Percentiles rank a stretch among this genome's conserved stretches.
These are phyloP conservation scores for Viola pubescens DNA, from an alignment of 441 rosid species.

Conservation along the genomic window DNA sequence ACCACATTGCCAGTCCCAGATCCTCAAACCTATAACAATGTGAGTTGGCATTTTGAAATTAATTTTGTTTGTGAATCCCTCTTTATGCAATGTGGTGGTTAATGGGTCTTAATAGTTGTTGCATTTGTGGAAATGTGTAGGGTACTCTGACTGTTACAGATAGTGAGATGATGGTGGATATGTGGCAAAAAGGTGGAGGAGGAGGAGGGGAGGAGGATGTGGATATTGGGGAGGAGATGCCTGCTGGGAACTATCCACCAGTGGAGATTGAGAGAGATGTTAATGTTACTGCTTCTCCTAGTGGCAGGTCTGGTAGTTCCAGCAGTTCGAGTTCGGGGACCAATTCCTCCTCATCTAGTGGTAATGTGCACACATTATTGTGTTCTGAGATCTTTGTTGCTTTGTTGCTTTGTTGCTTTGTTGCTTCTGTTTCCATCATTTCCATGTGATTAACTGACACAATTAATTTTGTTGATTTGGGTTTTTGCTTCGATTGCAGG, in stretches of 20 bases:
- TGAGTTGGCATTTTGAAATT: background rate
- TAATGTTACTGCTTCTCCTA: slow-evolving; percentile 7
- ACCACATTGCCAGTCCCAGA: too few relatives aligned
- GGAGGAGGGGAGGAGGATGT: slow-evolving; percentile 45
- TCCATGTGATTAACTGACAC: background rate
- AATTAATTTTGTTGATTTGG: background rate
- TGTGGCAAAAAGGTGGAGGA: slow-evolving; percentile 17
- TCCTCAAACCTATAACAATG: slow-evolving; percentile 1
- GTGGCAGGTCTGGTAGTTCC: slow-evolving; percentile 19
- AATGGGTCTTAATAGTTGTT: background rate
- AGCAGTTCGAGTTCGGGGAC: slow-evolving; percentile 20
- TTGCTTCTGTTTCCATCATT: background rate
- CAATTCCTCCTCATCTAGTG: slow-evolving; percentile 36
- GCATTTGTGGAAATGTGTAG: background rate
- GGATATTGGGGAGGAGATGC: slow-evolving; percentile 46
- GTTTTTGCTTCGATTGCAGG: slow-evolving; percentile 18
- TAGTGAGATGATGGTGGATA: background rate
- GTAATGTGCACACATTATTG: slow-evolving; percentile 15
- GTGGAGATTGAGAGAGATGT: slow-evolving; percentile 45
- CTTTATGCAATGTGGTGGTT: background rate
- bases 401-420: background rate
- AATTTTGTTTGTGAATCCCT: background rate
- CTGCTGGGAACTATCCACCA: slow-evolving; percentile 26
- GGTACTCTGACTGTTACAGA: background rate
- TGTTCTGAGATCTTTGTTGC: background rate